Evolutionary conservation across 2,329 filamentous ascomycete species (phyloP).

Genomic region (Aspergillus ustus): DNA sequence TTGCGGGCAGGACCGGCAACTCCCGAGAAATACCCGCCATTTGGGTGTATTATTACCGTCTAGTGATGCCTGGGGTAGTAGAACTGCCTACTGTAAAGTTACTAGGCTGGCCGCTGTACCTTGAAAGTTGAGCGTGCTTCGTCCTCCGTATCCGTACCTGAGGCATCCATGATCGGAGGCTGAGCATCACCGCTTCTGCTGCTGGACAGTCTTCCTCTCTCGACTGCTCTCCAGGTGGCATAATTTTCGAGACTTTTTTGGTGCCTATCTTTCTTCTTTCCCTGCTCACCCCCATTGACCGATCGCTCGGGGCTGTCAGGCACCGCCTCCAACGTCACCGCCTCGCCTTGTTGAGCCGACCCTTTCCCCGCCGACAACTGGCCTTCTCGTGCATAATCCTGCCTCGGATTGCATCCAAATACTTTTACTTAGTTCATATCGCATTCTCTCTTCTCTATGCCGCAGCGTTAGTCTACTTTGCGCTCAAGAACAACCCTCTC

Average conservation of each 20-base stretch:
- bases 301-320: slow-evolving; percentile 18
- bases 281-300: slow-evolving; percentile 10
- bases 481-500: slow-evolving; percentile 17
- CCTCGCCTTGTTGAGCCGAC: slow-evolving; percentile 16
- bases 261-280: not conserved
- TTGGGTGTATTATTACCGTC: not conserved
- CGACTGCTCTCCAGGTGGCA: not conserved
- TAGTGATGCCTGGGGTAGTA: not conserved
- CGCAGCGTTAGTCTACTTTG: slow-evolving; percentile 25
- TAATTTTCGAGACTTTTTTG: not conserved
- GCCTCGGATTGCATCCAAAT: slow-evolving; percentile 2
- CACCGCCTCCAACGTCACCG: slow-evolving; percentile 24
- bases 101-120: not conserved
- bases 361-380: slow-evolving; percentile 31
- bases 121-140: not conserved
- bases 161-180: slow-evolving; percentile 15
- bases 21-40: not conserved
- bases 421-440: not conserved
- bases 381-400: slow-evolving; percentile 20
- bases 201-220: slow-evolving; percentile 17
- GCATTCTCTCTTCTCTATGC: slow-evolving; percentile 26
- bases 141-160: slow-evolving; percentile 4
- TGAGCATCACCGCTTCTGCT: slow-evolving; percentile 18
- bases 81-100: not conserved
- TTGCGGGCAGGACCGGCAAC: too few species aligned